Evolutionary conservation across 1,284 basidiomycete species (phyloP).

Genomic region (Amylostereum areolatum): DNA sequence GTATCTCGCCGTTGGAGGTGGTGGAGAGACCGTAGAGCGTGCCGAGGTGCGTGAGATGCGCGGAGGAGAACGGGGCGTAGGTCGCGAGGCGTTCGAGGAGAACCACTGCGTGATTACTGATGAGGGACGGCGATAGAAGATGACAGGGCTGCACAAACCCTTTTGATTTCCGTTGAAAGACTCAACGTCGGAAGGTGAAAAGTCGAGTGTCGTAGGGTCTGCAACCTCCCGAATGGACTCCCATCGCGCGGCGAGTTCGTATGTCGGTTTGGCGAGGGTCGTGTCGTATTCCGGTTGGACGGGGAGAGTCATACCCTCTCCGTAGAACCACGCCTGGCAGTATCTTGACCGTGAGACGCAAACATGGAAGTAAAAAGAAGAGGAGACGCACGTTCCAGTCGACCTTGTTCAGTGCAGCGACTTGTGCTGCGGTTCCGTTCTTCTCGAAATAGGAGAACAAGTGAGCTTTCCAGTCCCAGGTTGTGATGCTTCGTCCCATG

Average conservation of each 20-base stretch:
- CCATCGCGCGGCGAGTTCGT: constrained; percentile 75
- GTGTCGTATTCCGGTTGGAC: constrained; percentile 82
- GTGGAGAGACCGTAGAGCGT: constrained; percentile 44
- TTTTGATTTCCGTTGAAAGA: constrained; percentile 65
- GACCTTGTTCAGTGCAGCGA: constrained; percentile 65
- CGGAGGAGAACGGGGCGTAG: constrained; percentile 46
- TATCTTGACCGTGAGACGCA: not conserved
- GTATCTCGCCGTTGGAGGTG: constrained; percentile 66
- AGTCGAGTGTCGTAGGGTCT: constrained; percentile 41
- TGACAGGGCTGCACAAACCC: constrained; percentile 30
- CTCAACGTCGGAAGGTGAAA: constrained; percentile 49
- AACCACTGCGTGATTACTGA: constrained; percentile 39
- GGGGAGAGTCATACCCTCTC: constrained; percentile 75
- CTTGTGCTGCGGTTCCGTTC: constrained; percentile 55
- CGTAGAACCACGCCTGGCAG: constrained; percentile 79
- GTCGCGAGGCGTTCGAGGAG: constrained; percentile 70
- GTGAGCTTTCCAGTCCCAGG: constrained; percentile 84
- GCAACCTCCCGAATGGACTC: constrained; percentile 49
- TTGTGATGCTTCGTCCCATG: constrained; percentile 82
- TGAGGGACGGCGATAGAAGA: not conserved
- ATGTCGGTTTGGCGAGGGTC: constrained; percentile 69
- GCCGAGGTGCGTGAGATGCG: constrained; percentile 52
- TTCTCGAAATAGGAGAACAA: constrained; percentile 74
- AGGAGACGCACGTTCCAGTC: constrained; percentile 68
- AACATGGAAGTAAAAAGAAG: not conserved